Evolutionary conservation across 2,329 filamentous ascomycete species (phyloP).

Genomic region (Colletotrichum tropicale): DNA sequence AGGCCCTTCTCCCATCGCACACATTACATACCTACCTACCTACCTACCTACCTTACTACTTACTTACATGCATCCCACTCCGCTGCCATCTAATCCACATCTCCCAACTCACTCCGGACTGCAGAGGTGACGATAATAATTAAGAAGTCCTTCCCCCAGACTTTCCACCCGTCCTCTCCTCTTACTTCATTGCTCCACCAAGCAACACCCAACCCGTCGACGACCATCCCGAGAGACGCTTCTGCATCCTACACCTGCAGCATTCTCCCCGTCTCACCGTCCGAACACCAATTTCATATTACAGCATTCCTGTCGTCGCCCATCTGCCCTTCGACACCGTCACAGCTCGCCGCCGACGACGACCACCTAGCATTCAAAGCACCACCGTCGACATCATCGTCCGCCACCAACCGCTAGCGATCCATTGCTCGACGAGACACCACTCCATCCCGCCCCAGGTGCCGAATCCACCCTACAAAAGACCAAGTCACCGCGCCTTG

Average conservation of each 20-base stretch:
- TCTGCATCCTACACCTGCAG: conserved; percentile 1
- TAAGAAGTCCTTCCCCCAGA: conserved; percentile 22
- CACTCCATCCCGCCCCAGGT: not conserved
- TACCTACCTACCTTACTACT: not conserved
- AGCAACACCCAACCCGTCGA: not conserved
- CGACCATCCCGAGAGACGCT: not conserved
- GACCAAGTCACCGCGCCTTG: not conserved
- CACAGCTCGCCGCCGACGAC: not conserved
- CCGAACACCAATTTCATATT: not conserved
- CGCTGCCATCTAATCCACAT: conserved; percentile 20
- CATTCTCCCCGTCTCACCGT: not conserved
- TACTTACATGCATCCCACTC: conserved; percentile 18
- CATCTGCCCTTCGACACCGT: not conserved
- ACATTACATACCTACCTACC: conserved; percentile 4
- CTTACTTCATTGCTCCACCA: conserved; percentile 22
- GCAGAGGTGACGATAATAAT: conserved; percentile 23
- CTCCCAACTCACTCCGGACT: not conserved
- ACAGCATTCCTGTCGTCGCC: conserved; percentile 3
- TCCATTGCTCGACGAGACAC: not conserved
- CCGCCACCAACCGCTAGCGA: not conserved
- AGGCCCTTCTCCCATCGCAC: conserved; percentile 6
- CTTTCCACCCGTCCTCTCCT: conserved; percentile 18
- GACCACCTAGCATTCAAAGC: not conserved
- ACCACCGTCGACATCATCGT: not conserved
- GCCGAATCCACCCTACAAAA: conserved; percentile 1